Conservation (phyloP, 225 moss, liverwort and hornwort genomes). For the Pleurozium schreberi region DNA sequence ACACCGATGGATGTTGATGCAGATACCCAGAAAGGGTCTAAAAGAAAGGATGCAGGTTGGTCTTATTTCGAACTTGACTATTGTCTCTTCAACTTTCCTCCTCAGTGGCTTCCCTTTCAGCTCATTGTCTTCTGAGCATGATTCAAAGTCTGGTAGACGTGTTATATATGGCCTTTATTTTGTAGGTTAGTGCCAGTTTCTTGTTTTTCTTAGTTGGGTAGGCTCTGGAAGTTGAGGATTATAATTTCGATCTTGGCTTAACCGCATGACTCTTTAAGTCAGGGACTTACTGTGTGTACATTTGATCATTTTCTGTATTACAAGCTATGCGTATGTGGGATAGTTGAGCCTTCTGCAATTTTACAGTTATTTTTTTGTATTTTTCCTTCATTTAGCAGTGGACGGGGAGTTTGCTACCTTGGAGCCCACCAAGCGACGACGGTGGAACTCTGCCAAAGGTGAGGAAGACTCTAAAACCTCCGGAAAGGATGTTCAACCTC, state of each 20-base stretch:
- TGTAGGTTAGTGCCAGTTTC: background rate
- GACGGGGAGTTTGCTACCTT: constrained; percentile 49
- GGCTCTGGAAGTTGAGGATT: background rate
- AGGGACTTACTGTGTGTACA: background rate
- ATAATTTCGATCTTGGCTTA: background rate
- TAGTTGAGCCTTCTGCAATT: background rate
- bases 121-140: background rate
- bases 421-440: constrained; percentile 91
- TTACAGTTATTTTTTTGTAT: background rate
- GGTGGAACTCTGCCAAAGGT: constrained; percentile 80
- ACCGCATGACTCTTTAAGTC: background rate
- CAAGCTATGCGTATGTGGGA: background rate
- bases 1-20: constrained; percentile 81
- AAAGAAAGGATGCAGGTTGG: constrained; percentile 81
- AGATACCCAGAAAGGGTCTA: constrained; percentile 54
- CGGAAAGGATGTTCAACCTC: constrained; percentile 27
- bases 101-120: background rate
- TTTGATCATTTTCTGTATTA: background rate
- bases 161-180: background rate
- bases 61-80: background rate
- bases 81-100: background rate
- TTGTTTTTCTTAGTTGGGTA: background rate
- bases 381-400: background rate
- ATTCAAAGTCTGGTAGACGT: background rate
- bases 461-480: constrained; percentile 34